Percentiles rank a stretch among this genome's conserved stretches.
These are phyloP conservation scores for Penicillium robsamsonii DNA, from an alignment of 495 filamentous ascomycete species.

Conservation along the genomic window DNA sequence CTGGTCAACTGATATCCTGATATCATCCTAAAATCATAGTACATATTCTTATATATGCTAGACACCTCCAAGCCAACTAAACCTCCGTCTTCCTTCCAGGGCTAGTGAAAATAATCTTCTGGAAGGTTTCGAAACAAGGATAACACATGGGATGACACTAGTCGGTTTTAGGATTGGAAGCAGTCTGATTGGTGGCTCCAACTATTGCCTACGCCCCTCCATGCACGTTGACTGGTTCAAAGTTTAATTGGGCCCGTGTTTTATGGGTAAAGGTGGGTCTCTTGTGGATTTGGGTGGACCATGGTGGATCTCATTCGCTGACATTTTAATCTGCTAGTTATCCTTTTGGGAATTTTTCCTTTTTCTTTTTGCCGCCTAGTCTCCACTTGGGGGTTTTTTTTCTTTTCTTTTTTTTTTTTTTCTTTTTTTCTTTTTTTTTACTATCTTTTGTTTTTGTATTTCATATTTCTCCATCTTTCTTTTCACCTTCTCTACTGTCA, in stretches of 20 bases:
- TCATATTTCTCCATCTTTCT: constrained; percentile 5
- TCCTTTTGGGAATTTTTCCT: not conserved
- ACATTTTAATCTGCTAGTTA: not conserved
- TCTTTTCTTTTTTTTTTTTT: not conserved
- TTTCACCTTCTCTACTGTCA: not conserved
- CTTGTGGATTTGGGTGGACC: not conserved
- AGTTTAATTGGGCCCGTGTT: not conserved
- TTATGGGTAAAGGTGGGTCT: not conserved
- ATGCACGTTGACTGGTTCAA: not conserved
- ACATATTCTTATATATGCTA: too few relatives aligned
- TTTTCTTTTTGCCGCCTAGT: not conserved
- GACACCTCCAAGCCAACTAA: too few relatives aligned
- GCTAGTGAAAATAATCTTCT: not conserved
- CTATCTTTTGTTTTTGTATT: constrained; percentile 4
- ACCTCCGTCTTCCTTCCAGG: too few relatives aligned
- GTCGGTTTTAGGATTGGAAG: not conserved
- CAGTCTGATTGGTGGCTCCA: not conserved
- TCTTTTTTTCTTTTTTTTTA: not conserved
- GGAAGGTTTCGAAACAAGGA: constrained; percentile 3
- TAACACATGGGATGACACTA: not conserved
- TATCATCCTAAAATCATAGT: too few relatives aligned
- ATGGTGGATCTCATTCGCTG: not conserved
- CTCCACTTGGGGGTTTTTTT: not conserved
- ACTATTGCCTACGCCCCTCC: not conserved
- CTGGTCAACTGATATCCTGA: too few relatives aligned